Evolutionary conservation across 352 stramenopile genomes (phyloP), one percentile per base, ranked within the genome.

Genomic region (Phytophthora fragariae): DNA sequence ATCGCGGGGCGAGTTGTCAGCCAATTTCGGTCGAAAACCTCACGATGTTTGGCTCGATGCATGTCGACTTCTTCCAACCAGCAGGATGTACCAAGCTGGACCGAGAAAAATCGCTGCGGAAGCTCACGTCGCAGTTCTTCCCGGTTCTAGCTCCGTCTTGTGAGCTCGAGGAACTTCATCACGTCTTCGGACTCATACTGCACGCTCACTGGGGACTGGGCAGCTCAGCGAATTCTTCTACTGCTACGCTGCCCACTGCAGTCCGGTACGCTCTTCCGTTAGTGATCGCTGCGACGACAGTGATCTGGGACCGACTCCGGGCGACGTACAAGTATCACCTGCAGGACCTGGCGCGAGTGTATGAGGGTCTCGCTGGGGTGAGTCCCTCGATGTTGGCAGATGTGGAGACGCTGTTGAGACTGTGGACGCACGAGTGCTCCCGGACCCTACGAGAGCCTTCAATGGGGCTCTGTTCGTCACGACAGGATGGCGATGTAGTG

Each of bases 271-370:
- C 66, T 1, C 15, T 89, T 10, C 76, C 77, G 1, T 24, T 77
- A 0, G 19, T 89, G 5, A 68, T 84, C 1, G 77, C 82, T 21
- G 80, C 61, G 0, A 88, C 83, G 0, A 86, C 72, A 0, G 75
- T 89, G 9, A 61, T 93, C 2, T 93, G 86, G 86, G 79, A 92
- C 33, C 74, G 75, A 19, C 59, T 91, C 9, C 65, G 77, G 5
- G 57, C 11, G 8, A 60, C 21, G 19, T 79, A 52, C 57, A 62
- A 57, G 5, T 89, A 88, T 24, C 68, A 76, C 62, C 59, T 93
- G 0, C 84, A 92, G n/a, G 75, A 88, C 35, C 49, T 92, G 11
- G 68, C 74, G 0, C 62, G 70, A 19, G 80, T 92, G 1, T 90
- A 89, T 31, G 70, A 86, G 41, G 81, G 81, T 14, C 65, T 93